A percentile compares a stretch with the other conserved stretches of the same genome.
phyloP scores from a whole-genome alignment of 768 basidiomycete species.

The Cubamyces lactineus region DNA sequence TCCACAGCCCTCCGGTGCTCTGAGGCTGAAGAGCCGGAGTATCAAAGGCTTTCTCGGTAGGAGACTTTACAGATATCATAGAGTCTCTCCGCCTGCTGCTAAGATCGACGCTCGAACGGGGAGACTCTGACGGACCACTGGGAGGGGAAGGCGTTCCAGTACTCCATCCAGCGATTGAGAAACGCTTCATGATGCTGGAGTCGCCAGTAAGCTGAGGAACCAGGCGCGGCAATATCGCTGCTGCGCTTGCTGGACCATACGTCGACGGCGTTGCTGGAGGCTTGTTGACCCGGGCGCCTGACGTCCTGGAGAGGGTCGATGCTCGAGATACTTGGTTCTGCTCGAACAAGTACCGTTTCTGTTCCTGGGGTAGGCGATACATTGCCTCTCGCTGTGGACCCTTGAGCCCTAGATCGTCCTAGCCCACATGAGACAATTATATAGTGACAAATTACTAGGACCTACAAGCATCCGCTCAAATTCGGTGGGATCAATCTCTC shows the following conservation, averaged over 20 bases:
- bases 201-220: conserved; percentile 80
- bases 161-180: conserved; percentile 69
- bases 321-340: conserved; percentile 52
- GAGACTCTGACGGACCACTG: conserved; percentile 36
- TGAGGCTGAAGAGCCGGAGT: conserved; percentile 54
- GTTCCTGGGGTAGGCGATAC: conserved; percentile 59
- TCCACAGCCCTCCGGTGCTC: conserved; percentile 75
- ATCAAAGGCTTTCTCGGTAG: conserved; percentile 33
- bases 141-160: conserved; percentile 40
- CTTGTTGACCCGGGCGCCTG: conserved; percentile 32
- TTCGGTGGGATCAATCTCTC: conserved; percentile 34
- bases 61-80: conserved; percentile 31
- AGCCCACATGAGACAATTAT: conserved; percentile 7
- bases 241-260: conserved; percentile 62
- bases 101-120: conserved; percentile 45
- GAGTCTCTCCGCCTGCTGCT: conserved; percentile 29
- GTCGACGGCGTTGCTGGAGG: conserved; percentile 43
- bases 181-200: conserved; percentile 63
- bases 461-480: conserved; percentile 77
- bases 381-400: conserved; percentile 68
- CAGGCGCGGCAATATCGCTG: conserved; percentile 62
- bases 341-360: conserved; percentile 68
- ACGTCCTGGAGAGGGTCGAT: conserved; percentile 36
- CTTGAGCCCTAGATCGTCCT: conserved; percentile 78
- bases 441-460: not conserved